Evolutionary conservation across 768 basidiomycete genomes (phyloP).

Genomic region (Amanita phalloides): DNA sequence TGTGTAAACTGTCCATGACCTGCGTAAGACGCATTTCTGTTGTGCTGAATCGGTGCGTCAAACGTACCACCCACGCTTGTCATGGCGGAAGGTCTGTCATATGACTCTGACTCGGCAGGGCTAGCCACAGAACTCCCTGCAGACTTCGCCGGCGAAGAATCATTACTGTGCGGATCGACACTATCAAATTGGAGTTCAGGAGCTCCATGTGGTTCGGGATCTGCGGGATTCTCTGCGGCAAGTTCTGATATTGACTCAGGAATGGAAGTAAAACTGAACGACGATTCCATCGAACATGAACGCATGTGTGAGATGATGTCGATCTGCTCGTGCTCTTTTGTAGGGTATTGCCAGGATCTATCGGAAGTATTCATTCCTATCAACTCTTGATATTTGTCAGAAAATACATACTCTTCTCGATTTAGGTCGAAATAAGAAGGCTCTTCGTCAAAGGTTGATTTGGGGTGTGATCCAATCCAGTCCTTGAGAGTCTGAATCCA

Average conservation of each 20-base stretch:
- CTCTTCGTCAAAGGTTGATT: constrained; percentile 32
- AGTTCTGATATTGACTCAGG: constrained; percentile 25
- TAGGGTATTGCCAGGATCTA: constrained; percentile 34
- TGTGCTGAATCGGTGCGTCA: constrained; percentile 23
- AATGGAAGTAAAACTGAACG: constrained; percentile 38
- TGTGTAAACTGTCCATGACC: constrained; percentile 24
- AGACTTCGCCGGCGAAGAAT: constrained; percentile 37
- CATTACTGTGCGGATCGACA: constrained; percentile 27
- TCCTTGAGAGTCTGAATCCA: constrained; percentile 65
- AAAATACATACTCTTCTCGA: constrained; percentile 22
- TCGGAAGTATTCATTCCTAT: background rate
- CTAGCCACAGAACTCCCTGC: constrained; percentile 47
- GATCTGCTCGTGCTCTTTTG: constrained; percentile 22
- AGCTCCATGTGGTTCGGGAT: constrained; percentile 26
- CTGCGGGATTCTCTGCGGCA: constrained; percentile 8
- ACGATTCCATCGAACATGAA: constrained; percentile 54
- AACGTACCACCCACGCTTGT: constrained; percentile 15
- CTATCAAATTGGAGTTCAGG: constrained; percentile 39
- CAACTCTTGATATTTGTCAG: background rate
- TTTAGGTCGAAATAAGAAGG: constrained; percentile 37
- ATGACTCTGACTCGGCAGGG: constrained; percentile 43
- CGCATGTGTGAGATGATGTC: constrained; percentile 41
- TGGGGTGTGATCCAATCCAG: constrained; percentile 59
- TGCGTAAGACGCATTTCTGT: constrained; percentile 41
- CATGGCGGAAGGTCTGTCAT: constrained; percentile 17